Conservation (phyloP, 148 eudicot species). For the Arbutus unedo region DNA sequence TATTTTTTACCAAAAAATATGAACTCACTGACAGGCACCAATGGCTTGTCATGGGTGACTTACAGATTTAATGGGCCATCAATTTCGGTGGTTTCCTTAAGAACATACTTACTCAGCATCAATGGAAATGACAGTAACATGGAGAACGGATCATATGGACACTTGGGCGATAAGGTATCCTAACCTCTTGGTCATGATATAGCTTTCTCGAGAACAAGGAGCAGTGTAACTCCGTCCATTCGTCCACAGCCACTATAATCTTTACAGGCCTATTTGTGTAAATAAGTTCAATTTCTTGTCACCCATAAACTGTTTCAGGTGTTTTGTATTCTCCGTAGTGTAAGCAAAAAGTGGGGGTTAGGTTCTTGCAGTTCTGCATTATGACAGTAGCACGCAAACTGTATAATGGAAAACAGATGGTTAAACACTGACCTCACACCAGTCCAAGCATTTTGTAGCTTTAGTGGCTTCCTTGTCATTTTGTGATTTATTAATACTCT, state of each 20-base stretch:
- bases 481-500: constrained; percentile 31
- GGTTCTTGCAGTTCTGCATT: not conserved
- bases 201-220: not conserved
- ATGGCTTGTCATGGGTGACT: too few relatives aligned
- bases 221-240: not conserved
- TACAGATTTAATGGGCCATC: not conserved
- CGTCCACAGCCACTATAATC: too few relatives aligned
- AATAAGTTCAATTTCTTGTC: not conserved
- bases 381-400: not conserved
- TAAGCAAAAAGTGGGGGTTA: too few relatives aligned
- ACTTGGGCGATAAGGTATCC: not conserved
- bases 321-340: not conserved
- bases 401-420: not conserved
- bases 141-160: not conserved
- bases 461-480: constrained; percentile 33
- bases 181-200: not conserved
- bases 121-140: not conserved
- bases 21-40: not conserved
- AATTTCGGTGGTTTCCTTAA: not conserved
- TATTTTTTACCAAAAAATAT: not conserved
- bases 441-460: constrained; percentile 47
- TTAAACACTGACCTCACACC: constrained; percentile 59
- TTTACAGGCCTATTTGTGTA: not conserved
- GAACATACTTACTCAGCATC: not conserved
- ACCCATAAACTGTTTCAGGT: not conserved